Base-by-base conservation (phyloP, 352 stramenopile species). In the Globisporangium abappressorium region DNA sequence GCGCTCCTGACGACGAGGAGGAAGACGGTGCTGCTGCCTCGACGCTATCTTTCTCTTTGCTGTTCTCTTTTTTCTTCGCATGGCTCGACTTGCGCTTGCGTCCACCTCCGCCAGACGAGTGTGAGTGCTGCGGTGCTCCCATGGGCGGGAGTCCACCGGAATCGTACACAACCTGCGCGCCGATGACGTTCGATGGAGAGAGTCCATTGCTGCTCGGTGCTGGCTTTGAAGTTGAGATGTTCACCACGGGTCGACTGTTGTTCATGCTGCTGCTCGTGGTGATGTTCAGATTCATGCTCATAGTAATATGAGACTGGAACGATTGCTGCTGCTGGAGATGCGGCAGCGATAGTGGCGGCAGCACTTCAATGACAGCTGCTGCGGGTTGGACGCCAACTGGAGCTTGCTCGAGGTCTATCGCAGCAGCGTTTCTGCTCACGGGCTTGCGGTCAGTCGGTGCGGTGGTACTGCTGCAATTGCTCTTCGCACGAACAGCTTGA, bases 201-300 rank as follows among this genome's bases (percentile, higher is more conserved):
- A 59, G 49, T 15, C 28, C 43, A 18, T 41, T 59, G 55, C 33
- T 65, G 56, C n/a, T 30, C 36, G 18, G 18, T 6, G 47, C 41
- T 43, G 20, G 56, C 46, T 70, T 64, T n/a, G 59, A 41, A 15
- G 55, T 47, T n/a, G 59, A 68, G 28, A 68, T 71, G 33, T 28
- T 71, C 28, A 68, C 56, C 11, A 71, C 33, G 5, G 56, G 53
- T n/a, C 53, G 66, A 62, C 59, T 67, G 57, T 59, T 67, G 66
- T 62, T 63, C 66, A 71, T 67, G 24, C 60, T 57, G 12, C 57
- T 69, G 49, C 36, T 71, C 47, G 66, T 69, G 18, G 66, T 71
- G 33, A 71, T 71, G 43, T 71, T 71, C 14, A 71, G 12, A 63
- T 71, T 71, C 66, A 71, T 71, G 59, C 34, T 71, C 66, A 71